Evolutionary conservation across 1,284 basidiomycete species (phyloP).

Genomic region (Microbotryum lychnidis-dioicae): DNA sequence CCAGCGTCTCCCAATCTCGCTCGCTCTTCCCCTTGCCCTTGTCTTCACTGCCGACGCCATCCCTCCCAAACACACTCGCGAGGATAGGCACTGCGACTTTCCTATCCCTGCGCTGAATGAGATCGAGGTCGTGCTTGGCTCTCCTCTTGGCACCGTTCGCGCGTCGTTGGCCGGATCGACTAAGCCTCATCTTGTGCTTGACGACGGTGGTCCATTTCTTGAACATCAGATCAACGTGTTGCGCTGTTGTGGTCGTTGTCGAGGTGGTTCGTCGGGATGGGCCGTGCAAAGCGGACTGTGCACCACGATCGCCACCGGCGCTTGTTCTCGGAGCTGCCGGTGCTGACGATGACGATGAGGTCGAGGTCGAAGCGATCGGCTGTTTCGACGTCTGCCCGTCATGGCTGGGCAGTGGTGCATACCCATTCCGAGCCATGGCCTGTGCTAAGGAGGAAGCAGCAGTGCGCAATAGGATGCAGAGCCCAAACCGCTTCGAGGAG

Average conservation of each 20-base stretch:
- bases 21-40: constrained; percentile 41
- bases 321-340: too few relatives aligned
- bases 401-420: too few relatives aligned
- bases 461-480: too few relatives aligned
- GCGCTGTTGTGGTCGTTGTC: neutral
- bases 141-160: constrained; percentile 41
- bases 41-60: constrained; percentile 41
- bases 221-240: constrained; percentile 13
- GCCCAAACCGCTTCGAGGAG: too few relatives aligned
- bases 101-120: constrained; percentile 35
- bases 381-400: too few relatives aligned
- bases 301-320: too few relatives aligned
- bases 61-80: constrained; percentile 67
- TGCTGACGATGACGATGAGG: too few relatives aligned
- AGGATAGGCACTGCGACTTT: constrained; percentile 61
- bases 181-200: constrained; percentile 62
- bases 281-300: too few relatives aligned
- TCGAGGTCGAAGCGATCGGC: too few relatives aligned
- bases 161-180: too few relatives aligned
- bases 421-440: too few relatives aligned
- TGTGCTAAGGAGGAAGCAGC: too few relatives aligned
- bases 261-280: neutral
- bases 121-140: neutral
- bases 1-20: constrained; percentile 54
- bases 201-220: constrained; percentile 69